Evolutionary conservation across 2,329 filamentous ascomycete genomes (phyloP), one percentile per base, ranked within the genome.

Genomic region (Kalmusia sp.): DNA sequence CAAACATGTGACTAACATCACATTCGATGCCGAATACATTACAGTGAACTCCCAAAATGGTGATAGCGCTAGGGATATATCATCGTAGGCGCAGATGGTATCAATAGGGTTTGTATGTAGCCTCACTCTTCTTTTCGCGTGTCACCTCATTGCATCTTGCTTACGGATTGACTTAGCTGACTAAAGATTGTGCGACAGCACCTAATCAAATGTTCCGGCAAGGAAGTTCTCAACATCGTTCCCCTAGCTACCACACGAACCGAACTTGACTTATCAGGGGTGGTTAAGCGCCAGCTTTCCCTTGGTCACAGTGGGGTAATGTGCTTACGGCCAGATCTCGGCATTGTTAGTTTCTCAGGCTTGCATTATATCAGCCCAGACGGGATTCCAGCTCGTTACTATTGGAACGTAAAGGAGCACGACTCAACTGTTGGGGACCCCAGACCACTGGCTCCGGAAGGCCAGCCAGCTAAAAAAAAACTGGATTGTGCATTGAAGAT

Each of bases 51-150:
- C 83, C 0, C 74, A 76, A 12, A 72, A 80, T 27, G 81, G 81
- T 0, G 62, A 70, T 0, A 63, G 57, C 2, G 59, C 77, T 7
- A 55, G 68, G 3, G 81, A 77, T 3, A 84, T 52, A 55, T 84
- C 1, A 52, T 84, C 0, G 54, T 84, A 4, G 82, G 80, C 4
- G 81, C 80, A 0, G 82, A 84, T 52, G 82, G 82, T 0, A 78
- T 82, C 4, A 19, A 52, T 8, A 54, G 51, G 15, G 38, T 38
- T 25, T 38, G 51, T 54, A 49, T 4, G 51, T 46, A 2, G 4
- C 8, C n/a, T 22, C 25, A 3, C 24, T 30, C 3, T 15, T n/a
- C 27, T 43, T 28, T 5, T 17, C 12, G 3, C 6, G 6, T 33
- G 6, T 12, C 31, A 5, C 17, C 5, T 6, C 6, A 33, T 33